A percentile compares a stretch with the other conserved stretches of the same genome.
Conservation (phyloP, 2,329 filamentous ascomycete genomes). For the Colletotrichum filicis region DNA sequence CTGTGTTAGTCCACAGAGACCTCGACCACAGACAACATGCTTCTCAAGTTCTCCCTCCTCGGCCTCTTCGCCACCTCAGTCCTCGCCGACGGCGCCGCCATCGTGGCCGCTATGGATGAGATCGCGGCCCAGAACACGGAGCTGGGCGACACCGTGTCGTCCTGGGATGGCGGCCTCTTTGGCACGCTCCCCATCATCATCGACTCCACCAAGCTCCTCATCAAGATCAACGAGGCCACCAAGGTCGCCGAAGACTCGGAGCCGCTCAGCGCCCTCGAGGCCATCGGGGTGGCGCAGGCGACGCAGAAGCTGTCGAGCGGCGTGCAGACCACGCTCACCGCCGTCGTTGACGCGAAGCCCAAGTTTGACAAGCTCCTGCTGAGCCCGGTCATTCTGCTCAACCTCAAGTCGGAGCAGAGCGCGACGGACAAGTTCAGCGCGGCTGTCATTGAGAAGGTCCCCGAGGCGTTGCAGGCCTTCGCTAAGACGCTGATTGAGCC, state of each 20-base stretch:
- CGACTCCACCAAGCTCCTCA: constrained; percentile 51
- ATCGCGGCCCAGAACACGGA: constrained; percentile 46
- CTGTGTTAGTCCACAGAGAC: neutral
- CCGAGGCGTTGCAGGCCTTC: constrained; percentile 42
- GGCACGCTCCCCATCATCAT: constrained; percentile 53
- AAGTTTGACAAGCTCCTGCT: constrained; percentile 57
- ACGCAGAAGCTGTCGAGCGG: constrained; percentile 47
- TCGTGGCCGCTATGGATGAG: constrained; percentile 47
- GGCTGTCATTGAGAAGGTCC: constrained; percentile 53
- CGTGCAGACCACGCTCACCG: constrained; percentile 51
- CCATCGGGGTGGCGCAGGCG: constrained; percentile 50
- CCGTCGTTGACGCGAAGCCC: constrained; percentile 51
- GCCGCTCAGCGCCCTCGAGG: constrained; percentile 50
- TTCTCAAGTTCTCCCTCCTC: constrained; percentile 30
- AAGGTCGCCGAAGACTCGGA: constrained; percentile 48
- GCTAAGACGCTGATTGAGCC: constrained; percentile 49
- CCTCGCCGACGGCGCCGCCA: constrained; percentile 47
- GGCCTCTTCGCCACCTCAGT: constrained; percentile 33
- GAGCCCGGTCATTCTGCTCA: constrained; percentile 54
- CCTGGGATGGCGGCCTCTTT: constrained; percentile 52
- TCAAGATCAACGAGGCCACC: constrained; percentile 51
- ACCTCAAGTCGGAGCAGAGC: constrained; percentile 51
- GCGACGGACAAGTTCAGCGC: constrained; percentile 51
- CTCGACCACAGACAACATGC: constrained; percentile 2
- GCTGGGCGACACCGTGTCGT: constrained; percentile 47